Conservation (phyloP, 2,329 filamentous ascomycete genomes). For the Aspergillus calidoustus region DNA sequence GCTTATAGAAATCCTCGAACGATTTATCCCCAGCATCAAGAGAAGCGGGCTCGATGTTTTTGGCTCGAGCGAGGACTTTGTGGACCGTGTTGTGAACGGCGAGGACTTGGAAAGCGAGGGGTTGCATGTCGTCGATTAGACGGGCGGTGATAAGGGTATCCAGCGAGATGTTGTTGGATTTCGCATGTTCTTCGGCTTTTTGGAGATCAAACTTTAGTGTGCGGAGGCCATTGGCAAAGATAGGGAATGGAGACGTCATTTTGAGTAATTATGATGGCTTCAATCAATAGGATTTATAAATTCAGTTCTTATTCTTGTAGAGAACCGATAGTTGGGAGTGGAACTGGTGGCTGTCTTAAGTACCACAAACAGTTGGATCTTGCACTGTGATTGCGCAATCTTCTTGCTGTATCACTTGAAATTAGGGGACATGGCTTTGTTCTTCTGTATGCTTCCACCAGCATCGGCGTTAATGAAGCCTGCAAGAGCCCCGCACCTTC, state of each 20-base stretch:
- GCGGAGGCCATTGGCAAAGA: slow-evolving; percentile 9
- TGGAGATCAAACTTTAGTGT: slow-evolving; percentile 41
- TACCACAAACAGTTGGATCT: no score
- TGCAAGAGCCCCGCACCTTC: no score
- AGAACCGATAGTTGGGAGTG: no score
- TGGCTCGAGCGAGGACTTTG: slow-evolving; percentile 45
- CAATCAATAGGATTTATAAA: rapidly evolving
- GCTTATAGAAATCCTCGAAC: slow-evolving; percentile 53
- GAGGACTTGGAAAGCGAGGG: slow-evolving; percentile 56
- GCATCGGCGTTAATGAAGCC: no score
- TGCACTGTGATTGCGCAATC: no score
- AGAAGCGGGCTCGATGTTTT: slow-evolving; percentile 35
- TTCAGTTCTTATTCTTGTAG: no score
- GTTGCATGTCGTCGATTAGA: slow-evolving; percentile 56
- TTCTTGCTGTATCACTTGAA: no score
- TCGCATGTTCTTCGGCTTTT: slow-evolving; percentile 49
- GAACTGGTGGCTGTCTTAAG: no score
- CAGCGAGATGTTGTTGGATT: slow-evolving; percentile 42
- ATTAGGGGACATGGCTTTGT: no score
- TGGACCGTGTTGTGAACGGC: slow-evolving; percentile 49
- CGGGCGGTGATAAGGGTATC: slow-evolving; percentile 46
- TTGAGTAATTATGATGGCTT: neutral
- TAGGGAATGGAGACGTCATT: slow-evolving; percentile 8
- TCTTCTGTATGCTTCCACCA: no score
- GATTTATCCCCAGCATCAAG: slow-evolving; percentile 53